Evolutionary conservation across 257 asterid genomes (phyloP).

Genomic region (Rehmannia glutinosa): DNA sequence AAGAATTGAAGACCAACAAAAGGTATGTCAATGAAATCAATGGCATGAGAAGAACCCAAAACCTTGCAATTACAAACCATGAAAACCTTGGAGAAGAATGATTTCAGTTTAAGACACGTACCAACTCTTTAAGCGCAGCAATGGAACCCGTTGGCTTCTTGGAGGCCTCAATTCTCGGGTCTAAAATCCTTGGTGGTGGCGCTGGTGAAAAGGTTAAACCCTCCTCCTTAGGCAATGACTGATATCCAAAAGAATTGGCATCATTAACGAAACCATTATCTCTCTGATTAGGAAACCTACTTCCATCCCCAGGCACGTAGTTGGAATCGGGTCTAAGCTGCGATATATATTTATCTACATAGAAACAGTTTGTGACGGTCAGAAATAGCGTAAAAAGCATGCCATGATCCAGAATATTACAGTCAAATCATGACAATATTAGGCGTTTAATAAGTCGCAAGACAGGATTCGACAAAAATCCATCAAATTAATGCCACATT

Average conservation of each 20-base stretch:
- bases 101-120: constrained; percentile 29
- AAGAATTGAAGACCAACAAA: constrained; percentile 18
- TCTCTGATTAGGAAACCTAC: constrained; percentile 41
- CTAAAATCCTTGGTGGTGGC: constrained; percentile 41
- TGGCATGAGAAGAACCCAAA: constrained; percentile 9
- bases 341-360: constrained; percentile 70
- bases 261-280: constrained; percentile 53
- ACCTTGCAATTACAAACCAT: constrained; percentile 1
- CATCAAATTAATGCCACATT: background rate
- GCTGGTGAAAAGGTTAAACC: constrained; percentile 36
- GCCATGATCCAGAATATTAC: background rate
- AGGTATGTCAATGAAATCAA: constrained; percentile 6
- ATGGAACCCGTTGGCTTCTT: constrained; percentile 65
- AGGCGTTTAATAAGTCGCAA: background rate
- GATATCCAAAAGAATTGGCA: constrained; percentile 50
- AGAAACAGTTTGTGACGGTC: constrained; percentile 22
- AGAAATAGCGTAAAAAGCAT: constrained; percentile 16
- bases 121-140: constrained; percentile 71
- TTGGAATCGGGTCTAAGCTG: constrained; percentile 57
- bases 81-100: background rate
- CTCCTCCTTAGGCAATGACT: constrained; percentile 53
- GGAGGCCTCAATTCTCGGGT: constrained; percentile 61
- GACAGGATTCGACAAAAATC: background rate
- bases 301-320: constrained; percentile 48
- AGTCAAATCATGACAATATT: background rate